Percentiles rank a stretch among this genome's conserved stretches.
Evolutionary conservation across 2,329 filamentous ascomycete species (phyloP).

Genomic region (Pleurostoma richardsiae): DNA sequence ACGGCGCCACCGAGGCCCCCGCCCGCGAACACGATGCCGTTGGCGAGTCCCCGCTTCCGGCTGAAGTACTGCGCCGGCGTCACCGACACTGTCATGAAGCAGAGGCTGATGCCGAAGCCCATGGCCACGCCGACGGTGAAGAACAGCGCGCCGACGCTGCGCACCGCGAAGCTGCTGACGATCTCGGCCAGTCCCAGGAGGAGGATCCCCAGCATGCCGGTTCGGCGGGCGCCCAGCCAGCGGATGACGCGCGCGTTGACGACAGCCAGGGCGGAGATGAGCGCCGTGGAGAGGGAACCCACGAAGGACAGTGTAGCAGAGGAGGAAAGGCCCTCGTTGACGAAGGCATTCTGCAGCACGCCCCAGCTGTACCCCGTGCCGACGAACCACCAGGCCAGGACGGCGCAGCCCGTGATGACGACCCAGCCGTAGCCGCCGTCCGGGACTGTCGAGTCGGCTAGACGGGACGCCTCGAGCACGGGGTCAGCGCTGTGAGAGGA

Average conservation of each 20-base stretch:
- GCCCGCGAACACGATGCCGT: slow-evolving; percentile 36
- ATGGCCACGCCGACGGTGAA: slow-evolving; percentile 31
- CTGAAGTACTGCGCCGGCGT: slow-evolving; percentile 42
- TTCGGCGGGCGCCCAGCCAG: slow-evolving; percentile 38
- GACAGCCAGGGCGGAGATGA: slow-evolving; percentile 46
- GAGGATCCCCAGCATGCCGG: slow-evolving; percentile 41
- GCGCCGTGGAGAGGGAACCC: slow-evolving; percentile 44
- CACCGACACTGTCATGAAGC: slow-evolving; percentile 36
- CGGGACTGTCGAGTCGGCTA: slow-evolving; percentile 39
- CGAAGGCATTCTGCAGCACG: slow-evolving; percentile 52
- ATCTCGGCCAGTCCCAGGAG: slow-evolving; percentile 45
- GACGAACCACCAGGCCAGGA: slow-evolving; percentile 51
- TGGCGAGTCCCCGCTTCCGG: slow-evolving; percentile 37
- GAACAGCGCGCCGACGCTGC: slow-evolving; percentile 41
- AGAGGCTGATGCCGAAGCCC: slow-evolving; percentile 21
- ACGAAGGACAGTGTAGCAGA: slow-evolving; percentile 54
- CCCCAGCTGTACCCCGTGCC: slow-evolving; percentile 57
- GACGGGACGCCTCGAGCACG: slow-evolving; percentile 33
- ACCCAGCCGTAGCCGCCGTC: slow-evolving; percentile 55
- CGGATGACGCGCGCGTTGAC: slow-evolving; percentile 46
- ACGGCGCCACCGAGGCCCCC: slow-evolving; percentile 44
- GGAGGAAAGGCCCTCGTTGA: slow-evolving; percentile 38
- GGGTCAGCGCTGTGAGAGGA: not conserved
- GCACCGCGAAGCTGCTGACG: slow-evolving; percentile 37
- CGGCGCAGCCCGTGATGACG: slow-evolving; percentile 42